Percentiles rank a stretch among this genome's conserved stretches.
Evolutionary conservation across 2,329 filamentous ascomycete species (phyloP).

Genomic region (Paecilomyces sp.): DNA sequence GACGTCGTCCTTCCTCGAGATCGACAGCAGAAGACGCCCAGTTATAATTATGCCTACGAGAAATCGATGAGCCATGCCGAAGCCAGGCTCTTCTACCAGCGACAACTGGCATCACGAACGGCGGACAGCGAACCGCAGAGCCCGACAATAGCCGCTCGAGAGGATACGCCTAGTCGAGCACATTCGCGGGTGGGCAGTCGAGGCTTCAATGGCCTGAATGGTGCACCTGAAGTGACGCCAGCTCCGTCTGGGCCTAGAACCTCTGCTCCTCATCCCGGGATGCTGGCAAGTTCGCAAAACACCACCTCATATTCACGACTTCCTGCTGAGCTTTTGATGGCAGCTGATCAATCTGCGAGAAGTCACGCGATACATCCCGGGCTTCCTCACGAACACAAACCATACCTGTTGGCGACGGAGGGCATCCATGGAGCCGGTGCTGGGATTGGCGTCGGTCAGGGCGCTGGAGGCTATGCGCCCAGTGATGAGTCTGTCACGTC

Average conservation of each 20-base stretch:
- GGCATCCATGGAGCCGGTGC: slow-evolving; percentile 53
- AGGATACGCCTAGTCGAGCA: slow-evolving; percentile 1
- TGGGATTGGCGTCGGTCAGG: slow-evolving; percentile 54
- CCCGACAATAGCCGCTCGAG: slow-evolving; percentile 15
- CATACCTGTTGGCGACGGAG: slow-evolving; percentile 44
- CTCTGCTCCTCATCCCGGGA: slow-evolving; percentile 2
- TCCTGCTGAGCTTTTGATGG: slow-evolving; percentile 26
- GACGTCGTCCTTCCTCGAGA: slow-evolving; percentile 31
- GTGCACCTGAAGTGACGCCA: slow-evolving; percentile 8
- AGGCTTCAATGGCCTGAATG: slow-evolving; percentile 3
- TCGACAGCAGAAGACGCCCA: slow-evolving; percentile 63
- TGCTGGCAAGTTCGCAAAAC: slow-evolving; percentile 1
- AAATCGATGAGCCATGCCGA: slow-evolving; percentile 92
- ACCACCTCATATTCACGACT: neutral
- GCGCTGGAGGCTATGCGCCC: slow-evolving; percentile 58
- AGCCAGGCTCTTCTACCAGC: slow-evolving; percentile 92
- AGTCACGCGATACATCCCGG: slow-evolving; percentile 45
- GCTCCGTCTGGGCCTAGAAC: slow-evolving; percentile 10
- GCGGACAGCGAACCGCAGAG: slow-evolving; percentile 29
- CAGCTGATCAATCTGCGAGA: slow-evolving; percentile 42
- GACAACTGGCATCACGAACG: slow-evolving; percentile 56
- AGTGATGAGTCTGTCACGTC: slow-evolving; percentile 73
- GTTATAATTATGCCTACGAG: slow-evolving; percentile 89
- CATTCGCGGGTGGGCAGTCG: slow-evolving; percentile 14
- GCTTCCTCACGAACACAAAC: slow-evolving; percentile 50